Evolutionary conservation across 768 basidiomycete genomes (phyloP), one percentile per base, ranked within the genome.

Genomic region (Grammothele lineata): DNA sequence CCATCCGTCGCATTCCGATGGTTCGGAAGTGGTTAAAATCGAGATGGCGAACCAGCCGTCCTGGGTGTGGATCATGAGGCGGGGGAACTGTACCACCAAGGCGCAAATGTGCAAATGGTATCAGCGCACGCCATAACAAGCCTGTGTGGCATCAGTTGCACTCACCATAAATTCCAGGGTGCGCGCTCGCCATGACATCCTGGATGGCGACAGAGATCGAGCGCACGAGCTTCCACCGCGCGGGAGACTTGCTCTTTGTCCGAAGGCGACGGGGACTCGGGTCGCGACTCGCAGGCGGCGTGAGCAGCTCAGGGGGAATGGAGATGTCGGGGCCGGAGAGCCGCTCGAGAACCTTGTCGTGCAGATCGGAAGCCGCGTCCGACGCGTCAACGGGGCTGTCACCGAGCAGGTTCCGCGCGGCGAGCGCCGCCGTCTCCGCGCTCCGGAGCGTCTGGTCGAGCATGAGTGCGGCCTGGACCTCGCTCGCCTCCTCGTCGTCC

Each of bases 21-120:
- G 96, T 95, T 22, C 94, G 82, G 73, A 99, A 99, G 63, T 95
- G 92, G 57, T 92, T 94, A 61, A 99, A 99, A 61, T 92, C 91
- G 12, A 99, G 69, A 64, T 92, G 86, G 32, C 80, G 84, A 27
- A 96, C 83, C 60, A 86, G 87, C 50, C 87, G 78, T 43, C 87
- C 85, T 24, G 89, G 82, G 45, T 82, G 76, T 44, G 86, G 77
- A 62, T 88, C 87, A 50, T 78, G 69, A 17, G 83, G 73, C 2
- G 74, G 74, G 32, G 86, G 87, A 35, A 90, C 86, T 88, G 27
- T 30, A 14, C 8, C 8, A 30, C 27, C 7, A 30, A 30, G n/a
- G n/a, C n/a, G n/a, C n/a, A n/a, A n/a, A n/a, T n/a, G n/a, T n/a
- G n/a, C n/a, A n/a, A n/a, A n/a, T n/a, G n/a, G n/a, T n/a, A n/a